Evolutionary conservation across 2,329 filamentous ascomycete genomes (phyloP).

Genomic region (Colletotrichum higginsianum): DNA sequence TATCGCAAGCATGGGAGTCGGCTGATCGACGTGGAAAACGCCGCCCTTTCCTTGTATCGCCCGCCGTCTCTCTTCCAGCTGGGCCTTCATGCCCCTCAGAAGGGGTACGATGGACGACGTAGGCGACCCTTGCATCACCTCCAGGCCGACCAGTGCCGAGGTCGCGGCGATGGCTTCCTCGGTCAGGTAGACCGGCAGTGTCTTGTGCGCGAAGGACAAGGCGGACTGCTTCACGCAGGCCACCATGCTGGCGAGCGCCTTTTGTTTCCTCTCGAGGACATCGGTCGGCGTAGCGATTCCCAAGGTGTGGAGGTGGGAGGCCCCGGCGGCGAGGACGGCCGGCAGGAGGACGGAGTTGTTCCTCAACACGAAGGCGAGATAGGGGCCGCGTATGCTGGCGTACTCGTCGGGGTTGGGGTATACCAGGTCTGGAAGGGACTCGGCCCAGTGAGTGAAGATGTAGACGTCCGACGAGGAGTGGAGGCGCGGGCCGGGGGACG

Average conservation of each 20-base stretch:
- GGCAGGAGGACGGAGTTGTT: conserved; percentile 15
- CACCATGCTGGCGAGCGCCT: conserved; percentile 24
- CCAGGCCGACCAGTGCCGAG: conserved; percentile 16
- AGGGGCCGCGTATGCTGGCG: conserved; percentile 21
- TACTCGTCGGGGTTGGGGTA: conserved; percentile 5
- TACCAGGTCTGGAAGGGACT: no score
- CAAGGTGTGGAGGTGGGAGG: conserved; percentile 8
- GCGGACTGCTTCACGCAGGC: neutral
- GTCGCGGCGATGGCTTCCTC: conserved; percentile 2
- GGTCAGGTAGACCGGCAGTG: neutral
- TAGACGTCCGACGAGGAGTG: no score
- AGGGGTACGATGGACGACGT: conserved; percentile 2
- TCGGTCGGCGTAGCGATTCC: conserved; percentile 13
- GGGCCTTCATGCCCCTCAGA: no score
- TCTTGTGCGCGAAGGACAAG: neutral
- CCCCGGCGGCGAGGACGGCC: no score
- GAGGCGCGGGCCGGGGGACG: no score
- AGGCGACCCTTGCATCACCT: conserved; percentile 27
- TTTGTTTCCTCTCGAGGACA: conserved; percentile 32
- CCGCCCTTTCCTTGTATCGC: no score
- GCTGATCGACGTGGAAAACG: no score
- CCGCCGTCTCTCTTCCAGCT: no score
- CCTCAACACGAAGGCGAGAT: conserved; percentile 27
- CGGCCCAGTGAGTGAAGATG: no score
- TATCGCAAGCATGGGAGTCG: no score